A percentile compares a stretch with the other conserved stretches of the same genome.
phyloP scores from a whole-genome alignment of 2,329 filamentous ascomycete species.

The Phyllosticta citriasiana region DNA sequence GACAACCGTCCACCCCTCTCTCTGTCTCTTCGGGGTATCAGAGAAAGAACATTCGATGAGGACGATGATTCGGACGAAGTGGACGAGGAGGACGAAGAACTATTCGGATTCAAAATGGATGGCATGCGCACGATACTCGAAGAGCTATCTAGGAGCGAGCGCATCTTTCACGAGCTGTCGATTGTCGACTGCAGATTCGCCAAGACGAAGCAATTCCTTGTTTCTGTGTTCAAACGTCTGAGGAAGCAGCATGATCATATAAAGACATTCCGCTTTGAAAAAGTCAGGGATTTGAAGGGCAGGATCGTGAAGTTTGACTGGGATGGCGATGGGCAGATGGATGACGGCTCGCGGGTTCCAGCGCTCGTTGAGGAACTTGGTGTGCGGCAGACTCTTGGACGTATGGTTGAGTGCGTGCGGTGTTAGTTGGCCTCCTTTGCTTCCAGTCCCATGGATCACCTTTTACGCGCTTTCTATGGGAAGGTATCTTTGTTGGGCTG shows the following conservation, averaged over 20 bases:
- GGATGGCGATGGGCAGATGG: background rate
- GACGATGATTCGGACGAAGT: background rate
- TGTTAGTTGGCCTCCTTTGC: background rate
- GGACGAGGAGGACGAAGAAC: background rate
- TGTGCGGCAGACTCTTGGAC: background rate
- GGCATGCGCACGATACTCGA: background rate
- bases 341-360: background rate
- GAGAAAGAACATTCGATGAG: background rate
- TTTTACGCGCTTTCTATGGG: too few relatives aligned
- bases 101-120: too few relatives aligned
- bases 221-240: background rate
- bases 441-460: too few relatives aligned
- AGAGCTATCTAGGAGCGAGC: background rate
- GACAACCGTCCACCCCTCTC: background rate
- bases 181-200: background rate
- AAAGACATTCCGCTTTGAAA: background rate
- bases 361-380: background rate
- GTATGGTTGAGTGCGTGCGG: background rate
- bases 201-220: background rate
- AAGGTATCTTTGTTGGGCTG: too few relatives aligned
- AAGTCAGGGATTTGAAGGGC: background rate
- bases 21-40: background rate
- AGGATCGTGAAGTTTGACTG: background rate
- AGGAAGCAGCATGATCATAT: background rate
- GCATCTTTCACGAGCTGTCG: background rate